phyloP scores from a whole-genome alignment of 257 asterid genomes.

The Lantana camara region DNA sequence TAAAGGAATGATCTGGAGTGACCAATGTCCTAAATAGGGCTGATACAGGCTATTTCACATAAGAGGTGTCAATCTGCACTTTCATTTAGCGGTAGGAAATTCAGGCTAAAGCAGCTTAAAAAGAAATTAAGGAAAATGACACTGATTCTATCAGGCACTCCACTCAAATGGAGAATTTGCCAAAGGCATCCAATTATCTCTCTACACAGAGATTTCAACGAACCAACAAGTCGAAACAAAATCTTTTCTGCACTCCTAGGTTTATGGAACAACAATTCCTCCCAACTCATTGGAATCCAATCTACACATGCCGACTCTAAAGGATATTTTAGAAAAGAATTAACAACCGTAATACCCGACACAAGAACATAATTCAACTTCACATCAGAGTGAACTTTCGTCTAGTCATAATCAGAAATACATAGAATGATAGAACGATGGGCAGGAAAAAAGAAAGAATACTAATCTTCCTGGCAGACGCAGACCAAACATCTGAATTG shows the following conservation, averaged over 20 bases:
- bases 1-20: background rate
- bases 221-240: background rate
- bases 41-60: slow-evolving; percentile 1
- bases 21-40: background rate
- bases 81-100: background rate
- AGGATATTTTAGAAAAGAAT: background rate
- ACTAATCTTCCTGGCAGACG: too few relatives aligned
- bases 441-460: background rate
- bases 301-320: background rate
- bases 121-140: background rate
- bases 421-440: too few relatives aligned
- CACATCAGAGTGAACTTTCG: too few relatives aligned
- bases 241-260: background rate
- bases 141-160: background rate
- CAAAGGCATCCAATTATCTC: background rate
- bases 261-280: background rate
- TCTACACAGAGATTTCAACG: background rate
- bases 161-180: background rate
- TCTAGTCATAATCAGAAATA: too few relatives aligned
- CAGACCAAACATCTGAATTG: too few relatives aligned
- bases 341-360: too few relatives aligned
- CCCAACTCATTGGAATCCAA: background rate
- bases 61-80: background rate
- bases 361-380: too few relatives aligned
- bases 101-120: background rate